Evolutionary conservation across 2,329 filamentous ascomycete genomes (phyloP), one percentile per base, ranked within the genome.

Genomic region (Phialophora chinensis): DNA sequence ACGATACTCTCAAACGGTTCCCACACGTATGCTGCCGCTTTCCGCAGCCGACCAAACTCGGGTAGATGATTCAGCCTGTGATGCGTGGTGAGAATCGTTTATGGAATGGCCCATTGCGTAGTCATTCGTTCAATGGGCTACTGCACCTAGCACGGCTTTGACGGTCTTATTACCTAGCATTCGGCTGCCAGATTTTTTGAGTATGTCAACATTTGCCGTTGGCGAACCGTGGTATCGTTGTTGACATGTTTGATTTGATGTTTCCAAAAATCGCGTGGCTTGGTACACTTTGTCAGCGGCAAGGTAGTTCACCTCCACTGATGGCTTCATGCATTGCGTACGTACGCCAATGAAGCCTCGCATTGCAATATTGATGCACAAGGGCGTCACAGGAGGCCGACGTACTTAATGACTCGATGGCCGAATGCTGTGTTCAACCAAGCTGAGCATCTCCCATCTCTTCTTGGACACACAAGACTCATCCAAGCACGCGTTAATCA

Each of bases 241-340:
- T 5, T 27, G 10, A 31, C 25, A 20, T 42, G 38, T 31, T 47
- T 47, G 35, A 38, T 38, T 58, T 58, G 44, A n/a, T 58, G 56
- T 4, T 25, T 44, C 20, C 3, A 14, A 23, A 4, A 29, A 6
- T 47, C n/a, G 10, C 12, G n/a, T 47, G 10, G 42, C 12, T 17
- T 25, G 27, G 17, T 29, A 23, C n/a, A 27, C 56, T 59, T 59
- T 47, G 56, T 59, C 56, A 59, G 56, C 56, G 44, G 7, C 44
- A 35, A 35, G 17, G 17, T 20, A 20, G 5, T 49, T 23, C 1
- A 49, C 17, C 17, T 49, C 20, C 44, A 11, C 17, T n/a, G 20
- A 12, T n/a, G 7, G 44, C 44, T n/a, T 35, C 33, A 35, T 12
- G 33, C 33, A 35, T 35, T 35, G 33, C 33, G 1, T 35, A 35